phyloP scores from a whole-genome alignment of 164 flowering plant species.

The Stephania yunnanensis region DNA sequence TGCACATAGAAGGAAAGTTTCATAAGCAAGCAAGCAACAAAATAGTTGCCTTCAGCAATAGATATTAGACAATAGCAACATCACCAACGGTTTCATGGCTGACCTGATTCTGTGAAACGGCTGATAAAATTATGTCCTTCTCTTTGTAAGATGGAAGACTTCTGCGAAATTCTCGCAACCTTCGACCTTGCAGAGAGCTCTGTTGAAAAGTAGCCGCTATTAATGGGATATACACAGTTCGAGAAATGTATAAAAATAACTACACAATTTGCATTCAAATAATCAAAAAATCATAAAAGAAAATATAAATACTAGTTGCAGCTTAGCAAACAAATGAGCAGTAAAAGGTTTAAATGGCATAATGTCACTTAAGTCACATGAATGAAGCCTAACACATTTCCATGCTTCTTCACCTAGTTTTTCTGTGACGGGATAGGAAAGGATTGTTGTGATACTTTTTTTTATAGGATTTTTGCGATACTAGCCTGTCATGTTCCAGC shows the following conservation, averaged over 20 bases:
- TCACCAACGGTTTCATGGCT: neutral
- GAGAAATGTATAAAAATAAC: neutral
- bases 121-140: conserved; percentile 56
- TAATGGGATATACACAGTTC: neutral
- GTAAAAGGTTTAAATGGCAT: neutral
- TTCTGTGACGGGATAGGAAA: neutral
- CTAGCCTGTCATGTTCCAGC: neutral
- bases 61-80: neutral
- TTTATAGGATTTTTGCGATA: neutral
- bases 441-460: neutral
- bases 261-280: neutral
- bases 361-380: neutral
- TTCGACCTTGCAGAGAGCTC: conserved; percentile 73
- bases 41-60: neutral
- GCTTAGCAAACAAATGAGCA: neutral
- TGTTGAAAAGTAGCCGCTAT: conserved; percentile 17
- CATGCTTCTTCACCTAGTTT: neutral
- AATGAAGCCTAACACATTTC: neutral
- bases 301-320: neutral
- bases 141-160: conserved; percentile 82
- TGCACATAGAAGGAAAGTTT: neutral
- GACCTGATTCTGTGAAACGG: conserved; percentile 81
- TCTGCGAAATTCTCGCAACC: conserved; percentile 64
- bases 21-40: neutral
- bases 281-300: neutral